phyloP scores from a whole-genome alignment of 805 yeast genomes.

The Alloascoidea africana region DNA sequence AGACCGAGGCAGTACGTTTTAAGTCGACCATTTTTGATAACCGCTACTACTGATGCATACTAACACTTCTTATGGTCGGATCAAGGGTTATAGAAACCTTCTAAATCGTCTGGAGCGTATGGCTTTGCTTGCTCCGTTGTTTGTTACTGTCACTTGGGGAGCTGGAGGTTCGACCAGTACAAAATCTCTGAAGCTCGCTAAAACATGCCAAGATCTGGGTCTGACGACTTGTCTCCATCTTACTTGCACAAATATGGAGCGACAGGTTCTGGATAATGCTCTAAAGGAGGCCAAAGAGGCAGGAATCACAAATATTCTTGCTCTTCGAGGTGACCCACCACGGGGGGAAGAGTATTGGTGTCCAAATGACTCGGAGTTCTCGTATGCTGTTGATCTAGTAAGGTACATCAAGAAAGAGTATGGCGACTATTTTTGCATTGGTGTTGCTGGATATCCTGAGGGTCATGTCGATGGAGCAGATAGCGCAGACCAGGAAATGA shows the following conservation, averaged over 20 bases:
- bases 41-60: slow-evolving; percentile 4
- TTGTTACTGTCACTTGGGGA: slow-evolving; percentile 95
- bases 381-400: slow-evolving; percentile 76
- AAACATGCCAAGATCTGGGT: slow-evolving; percentile 61
- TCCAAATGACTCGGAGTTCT: slow-evolving; percentile 38
- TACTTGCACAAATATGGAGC: slow-evolving; percentile 90
- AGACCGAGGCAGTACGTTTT: slow-evolving; percentile 49
- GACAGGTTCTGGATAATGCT: slow-evolving; percentile 63
- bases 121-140: slow-evolving; percentile 77
- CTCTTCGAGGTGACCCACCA: slow-evolving; percentile 93
- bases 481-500: slow-evolving; percentile 44
- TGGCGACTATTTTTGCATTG: slow-evolving; percentile 79
- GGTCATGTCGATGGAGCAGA: slow-evolving; percentile 89
- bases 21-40: not conserved
- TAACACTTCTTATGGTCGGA: not conserved
- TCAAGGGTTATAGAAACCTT: slow-evolving; percentile 62
- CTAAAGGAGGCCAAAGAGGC: slow-evolving; percentile 48
- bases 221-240: slow-evolving; percentile 89
- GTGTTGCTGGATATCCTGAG: slow-evolving; percentile 97
- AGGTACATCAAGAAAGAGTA: slow-evolving; percentile 54
- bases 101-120: slow-evolving; percentile 79
- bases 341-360: slow-evolving; percentile 52
- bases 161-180: slow-evolving; percentile 93
- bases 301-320: slow-evolving; percentile 84
- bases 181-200: slow-evolving; percentile 74